Conservation (phyloP, 345 rosid species). For the Streptanthus diversifolius region DNA sequence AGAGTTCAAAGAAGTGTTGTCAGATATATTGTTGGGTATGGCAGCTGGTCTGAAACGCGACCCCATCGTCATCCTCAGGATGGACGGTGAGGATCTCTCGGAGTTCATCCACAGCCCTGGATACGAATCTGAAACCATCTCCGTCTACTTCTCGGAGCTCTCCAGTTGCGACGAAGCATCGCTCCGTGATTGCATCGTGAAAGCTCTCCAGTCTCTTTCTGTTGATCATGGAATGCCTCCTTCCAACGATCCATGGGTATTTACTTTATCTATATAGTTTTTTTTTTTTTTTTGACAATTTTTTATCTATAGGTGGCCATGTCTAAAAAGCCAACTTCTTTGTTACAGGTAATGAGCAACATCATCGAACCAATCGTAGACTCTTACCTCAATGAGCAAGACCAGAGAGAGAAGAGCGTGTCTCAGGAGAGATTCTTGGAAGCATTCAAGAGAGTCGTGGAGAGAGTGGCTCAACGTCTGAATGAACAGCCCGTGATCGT, state of each 20-base stretch:
- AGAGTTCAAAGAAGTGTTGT: conserved; percentile 81
- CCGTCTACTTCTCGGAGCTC: conserved; percentile 49
- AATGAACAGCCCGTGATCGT: conserved; percentile 93
- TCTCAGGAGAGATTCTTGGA: conserved; percentile 57
- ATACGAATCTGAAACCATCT: conserved; percentile 63
- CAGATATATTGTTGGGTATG: conserved; percentile 89
- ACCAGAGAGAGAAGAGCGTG: conserved; percentile 39
- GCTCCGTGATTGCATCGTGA: conserved; percentile 46
- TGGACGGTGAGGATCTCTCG: conserved; percentile 87
- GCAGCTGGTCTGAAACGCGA: conserved; percentile 96
- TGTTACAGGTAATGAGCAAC: conserved; percentile 61
- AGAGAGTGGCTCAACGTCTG: conserved; percentile 64
- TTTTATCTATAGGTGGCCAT: too few species aligned
- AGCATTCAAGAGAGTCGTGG: conserved; percentile 65
- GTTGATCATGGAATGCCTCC: conserved; percentile 98
- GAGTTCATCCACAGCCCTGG: conserved; percentile 68
- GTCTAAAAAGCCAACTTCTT: background rate
- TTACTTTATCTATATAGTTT: background rate
- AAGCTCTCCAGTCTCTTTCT: conserved; percentile 63
- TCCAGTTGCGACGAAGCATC: conserved; percentile 37
- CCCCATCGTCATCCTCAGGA: conserved; percentile 87
- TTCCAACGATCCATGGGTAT: conserved; percentile 78
- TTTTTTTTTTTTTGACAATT: too few species aligned
- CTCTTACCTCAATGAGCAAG: conserved; percentile 30
- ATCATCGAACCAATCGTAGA: conserved; percentile 66